Percentiles rank a stretch among this genome's conserved stretches.
Evolutionary conservation across 2,329 filamentous ascomycete species (phyloP).

Genomic region (Lachnellula arida): DNA sequence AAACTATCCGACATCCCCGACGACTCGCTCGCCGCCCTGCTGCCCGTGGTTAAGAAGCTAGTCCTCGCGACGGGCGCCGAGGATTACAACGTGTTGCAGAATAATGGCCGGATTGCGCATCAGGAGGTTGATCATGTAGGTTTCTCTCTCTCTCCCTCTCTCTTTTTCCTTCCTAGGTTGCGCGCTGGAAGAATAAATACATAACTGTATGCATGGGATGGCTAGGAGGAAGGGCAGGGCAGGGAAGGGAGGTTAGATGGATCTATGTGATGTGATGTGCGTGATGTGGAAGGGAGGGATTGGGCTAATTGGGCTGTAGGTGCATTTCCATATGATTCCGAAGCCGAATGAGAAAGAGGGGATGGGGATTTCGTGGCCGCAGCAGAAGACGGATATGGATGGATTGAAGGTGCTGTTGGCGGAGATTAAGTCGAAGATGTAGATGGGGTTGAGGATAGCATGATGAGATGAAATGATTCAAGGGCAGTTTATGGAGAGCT

Average conservation of each 20-base stretch:
- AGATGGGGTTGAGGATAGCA: conserved; percentile 22
- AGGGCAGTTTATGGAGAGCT: not conserved
- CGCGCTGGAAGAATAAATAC: no score
- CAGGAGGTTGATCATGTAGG: conserved; percentile 88
- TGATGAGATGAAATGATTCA: not conserved
- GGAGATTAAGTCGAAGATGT: conserved; percentile 89
- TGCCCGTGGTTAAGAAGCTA: conserved; percentile 86
- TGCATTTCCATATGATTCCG: conserved; percentile 96
- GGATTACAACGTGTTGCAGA: conserved; percentile 93
- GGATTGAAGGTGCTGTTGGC: conserved; percentile 73
- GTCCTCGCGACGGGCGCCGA: conserved; percentile 68
- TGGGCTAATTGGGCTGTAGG: conserved; percentile 41
- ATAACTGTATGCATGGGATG: no score
- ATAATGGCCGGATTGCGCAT: conserved; percentile 89
- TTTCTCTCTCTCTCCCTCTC: conserved; percentile 11
- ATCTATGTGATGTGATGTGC: not conserved
- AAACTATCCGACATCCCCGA: conserved; percentile 93
- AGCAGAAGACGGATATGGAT: conserved; percentile 72
- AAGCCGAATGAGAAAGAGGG: conserved; percentile 85
- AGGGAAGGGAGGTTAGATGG: no score
- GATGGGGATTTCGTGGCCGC: conserved; percentile 74
- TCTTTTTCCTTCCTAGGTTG: no score
- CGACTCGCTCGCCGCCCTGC: conserved; percentile 74
- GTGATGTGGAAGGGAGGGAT: not conserved
- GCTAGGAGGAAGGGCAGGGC: no score